Base-by-base conservation (phyloP, 2,329 filamentous ascomycete genomes). In the Stachybotrys chartarum region DNA sequence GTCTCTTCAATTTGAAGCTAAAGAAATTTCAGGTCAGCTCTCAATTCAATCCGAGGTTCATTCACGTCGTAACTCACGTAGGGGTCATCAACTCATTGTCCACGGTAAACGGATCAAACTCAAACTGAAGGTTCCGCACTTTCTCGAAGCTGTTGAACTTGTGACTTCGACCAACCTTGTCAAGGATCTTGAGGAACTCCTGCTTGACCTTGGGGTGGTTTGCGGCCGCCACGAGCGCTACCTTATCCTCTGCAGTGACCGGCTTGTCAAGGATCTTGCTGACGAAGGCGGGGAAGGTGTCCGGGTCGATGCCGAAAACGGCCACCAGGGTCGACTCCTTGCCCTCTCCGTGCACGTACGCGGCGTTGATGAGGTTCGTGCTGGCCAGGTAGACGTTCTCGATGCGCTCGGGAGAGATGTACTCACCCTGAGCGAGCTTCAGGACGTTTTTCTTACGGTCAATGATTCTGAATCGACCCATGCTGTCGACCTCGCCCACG, bases 371-470 rank as follows among this genome's bases (percentile, higher is more conserved):
- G 63, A 92, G 85, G 60, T 83, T 87, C 59, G 86, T 86, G 74
- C 88, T 91, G 59, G 88, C 90, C 59, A 95, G 79, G 71, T 92
- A 95, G 42, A 96, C 88, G 70, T 96, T 97, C 78, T 99, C 94
- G 67, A 99, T 90, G 56, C 92, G 90, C 76, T 99, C 94, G 14
- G 94, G 94, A 1, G 92, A 96, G 66, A 99, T 91, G 75, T 99
- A 99, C 76, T 99, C 94, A 70, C 94, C 94, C 73, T 99, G 94
- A 0, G 93, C 87, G 55, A 99, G 84, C 81, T 99, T 99, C 68
- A 99, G 84, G n/a, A 99, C 90, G 74, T 97, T 97, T 87, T 99
- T 99, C 75, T 91, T 87, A 65, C 94, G 91, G 73, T 99, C 94
- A 65, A 99, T 87, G 72, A 99, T 96, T 72, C 84, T 86, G 78